Evolutionary conservation across 2,329 filamentous ascomycete genomes (phyloP), one percentile per base, ranked within the genome.

Genomic region (Exophiala mesophila): DNA sequence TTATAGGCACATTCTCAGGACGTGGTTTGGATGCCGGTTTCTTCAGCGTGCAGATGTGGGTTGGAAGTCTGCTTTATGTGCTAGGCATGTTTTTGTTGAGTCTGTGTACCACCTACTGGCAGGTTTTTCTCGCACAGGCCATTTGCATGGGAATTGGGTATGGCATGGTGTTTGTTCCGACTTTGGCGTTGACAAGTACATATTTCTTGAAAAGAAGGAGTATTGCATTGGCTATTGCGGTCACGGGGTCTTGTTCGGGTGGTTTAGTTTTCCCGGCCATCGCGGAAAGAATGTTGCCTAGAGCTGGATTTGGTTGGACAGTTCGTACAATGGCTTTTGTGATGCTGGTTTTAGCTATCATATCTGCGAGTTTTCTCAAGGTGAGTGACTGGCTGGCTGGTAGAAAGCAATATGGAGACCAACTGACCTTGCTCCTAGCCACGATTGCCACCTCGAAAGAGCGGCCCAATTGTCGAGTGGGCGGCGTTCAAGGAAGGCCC

Each of bases 261-360:
- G 80, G 80, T 0, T 63, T 84, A 18, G 68, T 84, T 3, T 85
- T 80, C 55, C 80, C 82, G 0, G 66, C 76, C 1, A 70, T 77
- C 10, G 67, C 74, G 1, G 65, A 71, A 54, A 71, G 77, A 39
- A 61, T 83, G n/a, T 62, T 82, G 2, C 75, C 78, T 0, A 66
- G 63, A 10, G 62, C 83, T 3, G 81, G 81, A 0, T 84, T 83
- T 54, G 67, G 69, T 0, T 83, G 80, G 78, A 80, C 81, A 0
- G 70, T 82, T 15, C 67, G 80, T 0, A 69, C 73, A 0, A 70
- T 82, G 50, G 80, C 73, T 0, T 73, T 85, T 39, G 69, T 84
- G 18, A 74, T 78, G 20, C 50, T 82, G 2, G 68, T 63, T 0
- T 65, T 68, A 0, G 53, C 66, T 3, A 58, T 70, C 2, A 60